Evolutionary conservation across 108 stramenopile species (phyloP), one percentile per base, ranked within the genome.

Genomic region (Nitzschia sp.): DNA sequence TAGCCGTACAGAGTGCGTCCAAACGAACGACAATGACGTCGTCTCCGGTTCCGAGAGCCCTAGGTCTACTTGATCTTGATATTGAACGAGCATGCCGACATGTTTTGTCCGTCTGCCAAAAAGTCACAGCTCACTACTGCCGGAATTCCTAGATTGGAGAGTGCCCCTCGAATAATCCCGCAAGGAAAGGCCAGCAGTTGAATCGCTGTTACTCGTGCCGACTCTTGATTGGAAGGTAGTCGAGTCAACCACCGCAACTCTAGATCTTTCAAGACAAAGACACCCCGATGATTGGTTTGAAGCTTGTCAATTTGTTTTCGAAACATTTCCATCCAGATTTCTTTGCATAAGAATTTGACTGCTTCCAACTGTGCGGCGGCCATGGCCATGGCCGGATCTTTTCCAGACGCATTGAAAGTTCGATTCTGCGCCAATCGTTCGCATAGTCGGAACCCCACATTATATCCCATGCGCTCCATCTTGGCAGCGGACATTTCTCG

Each of bases 261-360:
- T 59, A 86, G 69, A 76, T 97, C 96, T 60, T 95, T 94, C 30
- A 97, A 64, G 0, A 97, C 96, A 73, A 97, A 97, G 1, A 96
- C 93, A 21, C 96, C 96, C 38, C 94, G 69, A 72, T 97, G 96
- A 77, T 97, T 97, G 34, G 96, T 97, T 77, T 97, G 96, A 38
- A 97, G 71, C 68, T 97, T 97, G 56, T 97, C 96, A 58, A 97
- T 90, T 77, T 96, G 92, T 67, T 97, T 97, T 3, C 93, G 77
- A 59, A 96, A 97, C 30, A 97, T 81, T 58, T 95, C 95, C 34
- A 75, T 89, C 96, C 96, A 97, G 59, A 97, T 82, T 72, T 96
- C 96, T 63, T 97, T 97, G 81, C 96, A 97, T 13, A 97, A 64
- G 71, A 97, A 97, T 68, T 97, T 97, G 64, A 97, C 90, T 8